phyloP scores from a whole-genome alignment of 2,329 filamentous ascomycete genomes.

The Pseudocercospora ulei region DNA sequence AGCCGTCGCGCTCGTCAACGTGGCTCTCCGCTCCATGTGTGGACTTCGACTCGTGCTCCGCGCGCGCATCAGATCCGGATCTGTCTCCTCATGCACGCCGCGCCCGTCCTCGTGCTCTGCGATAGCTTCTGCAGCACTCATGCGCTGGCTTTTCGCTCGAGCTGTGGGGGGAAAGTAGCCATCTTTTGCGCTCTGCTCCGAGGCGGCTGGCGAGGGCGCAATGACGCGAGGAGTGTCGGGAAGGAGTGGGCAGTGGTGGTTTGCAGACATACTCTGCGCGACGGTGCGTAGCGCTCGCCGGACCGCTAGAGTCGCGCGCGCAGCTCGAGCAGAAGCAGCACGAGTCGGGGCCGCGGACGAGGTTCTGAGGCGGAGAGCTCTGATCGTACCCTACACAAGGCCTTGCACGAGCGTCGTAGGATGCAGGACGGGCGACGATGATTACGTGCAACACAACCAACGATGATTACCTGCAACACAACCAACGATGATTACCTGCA shows the following conservation, averaged over 20 bases:
- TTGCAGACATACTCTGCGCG: slow-evolving; percentile 9
- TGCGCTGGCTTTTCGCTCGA: slow-evolving; percentile 60
- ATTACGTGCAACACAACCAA: too few species aligned
- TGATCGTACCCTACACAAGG: not conserved
- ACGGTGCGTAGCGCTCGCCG: slow-evolving; percentile 11
- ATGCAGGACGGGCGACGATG: not conserved
- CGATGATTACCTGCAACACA: too few species aligned
- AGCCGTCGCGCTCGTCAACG: slow-evolving; percentile 18
- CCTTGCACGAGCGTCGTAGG: slow-evolving; percentile 4
- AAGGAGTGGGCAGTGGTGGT: too few species aligned
- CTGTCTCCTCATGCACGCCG: slow-evolving; percentile 34
- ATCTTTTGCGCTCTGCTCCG: slow-evolving; percentile 47
- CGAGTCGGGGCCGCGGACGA: not conserved
- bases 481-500: too few species aligned
- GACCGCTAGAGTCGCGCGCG: slow-evolving; percentile 8
- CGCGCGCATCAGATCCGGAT: slow-evolving; percentile 48
- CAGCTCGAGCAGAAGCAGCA: slow-evolving; percentile 5
- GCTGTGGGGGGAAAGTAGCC: slow-evolving; percentile 66
- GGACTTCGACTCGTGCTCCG: slow-evolving; percentile 65
- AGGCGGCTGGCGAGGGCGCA: slow-evolving; percentile 72
- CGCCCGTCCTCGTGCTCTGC: slow-evolving; percentile 44
- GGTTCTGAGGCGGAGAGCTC: not conserved
- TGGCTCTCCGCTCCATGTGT: slow-evolving; percentile 35
- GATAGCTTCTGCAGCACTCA: slow-evolving; percentile 51
- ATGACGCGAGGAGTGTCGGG: slow-evolving; percentile 79